A percentile compares a stretch with the other conserved stretches of the same genome.
phyloP scores from a whole-genome alignment of 108 stramenopile species.

The Cyclotella cryptica region DNA sequence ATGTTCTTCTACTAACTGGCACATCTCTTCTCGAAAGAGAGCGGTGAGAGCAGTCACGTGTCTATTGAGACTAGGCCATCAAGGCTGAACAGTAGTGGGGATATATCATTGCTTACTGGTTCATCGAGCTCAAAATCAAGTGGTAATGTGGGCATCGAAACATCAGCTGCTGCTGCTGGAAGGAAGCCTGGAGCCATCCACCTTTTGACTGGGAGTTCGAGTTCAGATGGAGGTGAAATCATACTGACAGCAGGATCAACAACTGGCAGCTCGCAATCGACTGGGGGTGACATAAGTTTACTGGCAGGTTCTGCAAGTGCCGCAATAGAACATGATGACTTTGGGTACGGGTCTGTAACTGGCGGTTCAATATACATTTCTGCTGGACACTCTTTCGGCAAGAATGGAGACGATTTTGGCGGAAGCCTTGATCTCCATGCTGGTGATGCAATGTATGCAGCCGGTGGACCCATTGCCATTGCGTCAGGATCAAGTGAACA shows the following conservation, averaged over 20 bases:
- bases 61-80: slow-evolving; percentile 30
- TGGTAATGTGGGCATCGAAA: slow-evolving; percentile 15
- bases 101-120: slow-evolving; percentile 18
- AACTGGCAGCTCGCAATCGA: not conserved
- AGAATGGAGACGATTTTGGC: slow-evolving; percentile 14
- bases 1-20: not conserved
- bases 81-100: slow-evolving; percentile 16
- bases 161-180: slow-evolving; percentile 29
- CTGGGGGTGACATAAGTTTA: slow-evolving; percentile 28
- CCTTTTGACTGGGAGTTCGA: slow-evolving; percentile 25
- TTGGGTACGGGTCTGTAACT: not conserved
- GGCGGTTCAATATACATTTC: slow-evolving; percentile 22
- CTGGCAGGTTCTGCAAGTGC: slow-evolving; percentile 20
- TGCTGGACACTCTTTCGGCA: slow-evolving; percentile 19
- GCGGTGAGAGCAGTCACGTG: slow-evolving; percentile 26
- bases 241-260: slow-evolving; percentile 15
- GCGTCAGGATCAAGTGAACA: slow-evolving; percentile 21
- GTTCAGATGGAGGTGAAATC: slow-evolving; percentile 21
- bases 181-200: slow-evolving; percentile 22
- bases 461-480: slow-evolving; percentile 21
- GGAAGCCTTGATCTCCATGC: slow-evolving; percentile 14
- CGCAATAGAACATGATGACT: not conserved
- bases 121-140: slow-evolving; percentile 14
- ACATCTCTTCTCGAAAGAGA: slow-evolving; percentile 14
- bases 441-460: slow-evolving; percentile 13